A percentile compares a stretch with the other conserved stretches of the same genome.
phyloP scores from a whole-genome alignment of 2,329 filamentous ascomycete genomes.

The Pseudogymnoascus sp. region DNA sequence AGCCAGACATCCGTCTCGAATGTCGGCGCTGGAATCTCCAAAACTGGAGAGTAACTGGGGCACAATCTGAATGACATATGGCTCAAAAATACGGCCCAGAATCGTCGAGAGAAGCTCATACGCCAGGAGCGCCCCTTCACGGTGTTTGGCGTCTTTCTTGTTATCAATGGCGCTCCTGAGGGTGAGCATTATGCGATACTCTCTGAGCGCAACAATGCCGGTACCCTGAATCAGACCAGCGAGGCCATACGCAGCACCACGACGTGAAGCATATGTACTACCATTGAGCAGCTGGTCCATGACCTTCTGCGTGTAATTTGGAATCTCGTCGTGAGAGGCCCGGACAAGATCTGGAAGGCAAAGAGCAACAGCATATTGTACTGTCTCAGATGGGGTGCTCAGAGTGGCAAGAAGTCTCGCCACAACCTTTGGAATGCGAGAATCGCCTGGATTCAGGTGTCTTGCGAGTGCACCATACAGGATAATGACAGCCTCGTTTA shows the following conservation, averaged over 20 bases:
- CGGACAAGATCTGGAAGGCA: constrained; percentile 87
- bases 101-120: constrained; percentile 85
- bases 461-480: constrained; percentile 90
- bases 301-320: constrained; percentile 72
- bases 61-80: constrained; percentile 92
- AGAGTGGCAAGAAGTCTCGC: constrained; percentile 78
- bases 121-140: constrained; percentile 80
- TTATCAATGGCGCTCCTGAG: constrained; percentile 82
- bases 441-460: constrained; percentile 77
- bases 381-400: constrained; percentile 89
- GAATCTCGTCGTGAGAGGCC: constrained; percentile 67
- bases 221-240: constrained; percentile 85
- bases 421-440: constrained; percentile 80
- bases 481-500: constrained; percentile 96
- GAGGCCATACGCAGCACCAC: constrained; percentile 90
- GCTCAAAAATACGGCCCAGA: constrained; percentile 83
- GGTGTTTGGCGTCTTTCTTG: constrained; percentile 83
- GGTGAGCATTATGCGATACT: constrained; percentile 76
- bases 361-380: constrained; percentile 92
- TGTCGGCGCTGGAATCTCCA: constrained; percentile 78
- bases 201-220: constrained; percentile 71
- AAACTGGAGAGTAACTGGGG: constrained; percentile 84
- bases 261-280: constrained; percentile 85
- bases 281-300: constrained; percentile 74
- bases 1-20: constrained; percentile 86